Percentiles rank a stretch among this genome's conserved stretches.
Evolutionary conservation across 2,329 filamentous ascomycete genomes (phyloP).

Genomic region (Cylindrodendrum hubeiense): DNA sequence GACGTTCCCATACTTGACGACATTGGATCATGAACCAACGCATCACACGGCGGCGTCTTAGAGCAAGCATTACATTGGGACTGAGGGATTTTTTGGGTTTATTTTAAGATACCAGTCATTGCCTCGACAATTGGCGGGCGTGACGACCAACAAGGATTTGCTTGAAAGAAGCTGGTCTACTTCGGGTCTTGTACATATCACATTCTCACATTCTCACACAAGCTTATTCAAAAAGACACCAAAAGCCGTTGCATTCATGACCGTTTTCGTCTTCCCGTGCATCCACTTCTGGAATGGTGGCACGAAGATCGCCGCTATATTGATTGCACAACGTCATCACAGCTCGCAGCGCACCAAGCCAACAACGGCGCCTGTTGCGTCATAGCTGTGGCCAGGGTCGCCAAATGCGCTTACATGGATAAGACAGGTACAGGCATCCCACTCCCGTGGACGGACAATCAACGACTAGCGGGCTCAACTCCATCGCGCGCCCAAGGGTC

Average conservation of each 20-base stretch:
- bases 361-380: slow-evolving; percentile 12
- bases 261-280: not conserved
- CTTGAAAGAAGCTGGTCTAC: not conserved
- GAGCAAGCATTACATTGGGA: not conserved
- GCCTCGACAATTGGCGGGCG: too few species aligned
- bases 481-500: not conserved
- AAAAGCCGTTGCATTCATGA: not conserved
- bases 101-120: slow-evolving; percentile 6
- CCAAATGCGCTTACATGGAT: slow-evolving; percentile 16
- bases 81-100: not conserved
- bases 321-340: not conserved
- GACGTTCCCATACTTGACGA: slow-evolving; percentile 2
- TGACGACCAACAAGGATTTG: too few species aligned
- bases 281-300: not conserved
- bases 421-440: not conserved
- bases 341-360: not conserved
- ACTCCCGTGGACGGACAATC: not conserved
- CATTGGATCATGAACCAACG: not conserved
- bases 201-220: not conserved
- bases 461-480: not conserved
- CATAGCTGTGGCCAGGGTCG: slow-evolving; percentile 8
- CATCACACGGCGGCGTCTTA: slow-evolving; percentile 7
- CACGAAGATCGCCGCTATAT: slow-evolving; percentile 5
- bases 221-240: not conserved
- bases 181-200: not conserved